Evolutionary conservation across 1,139 yeast species (phyloP), one percentile per base, ranked within the genome.

Genomic region (Chernovozyma sophiae-reginae): DNA sequence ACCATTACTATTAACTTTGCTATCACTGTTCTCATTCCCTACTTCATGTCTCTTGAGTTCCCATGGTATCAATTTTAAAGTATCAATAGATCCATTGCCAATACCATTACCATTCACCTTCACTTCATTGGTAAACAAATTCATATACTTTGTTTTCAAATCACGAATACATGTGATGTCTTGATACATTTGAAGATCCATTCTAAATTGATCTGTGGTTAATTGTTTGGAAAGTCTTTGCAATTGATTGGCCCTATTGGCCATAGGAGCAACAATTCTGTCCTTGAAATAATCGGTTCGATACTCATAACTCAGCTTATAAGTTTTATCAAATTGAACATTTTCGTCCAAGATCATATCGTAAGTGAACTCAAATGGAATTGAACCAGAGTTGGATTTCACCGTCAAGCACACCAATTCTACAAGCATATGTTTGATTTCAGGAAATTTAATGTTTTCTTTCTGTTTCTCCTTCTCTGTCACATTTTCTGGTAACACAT

Each of bases 311-410:
- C 8, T 37, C 36, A 17, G 47, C 33, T 20, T 38, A 30, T 19
- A 34, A 35, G n/a, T 31, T 27, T n/a, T 36, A 28, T 13, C 27
- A 30, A 13, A 29, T 17, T 23, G 31, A 14, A 3, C 41, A 41
- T 19, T 53, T 36, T 58, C 54, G 15, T 48, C 48, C 42, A 59
- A 65, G 12, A 69, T 51, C 52, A 67, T 55, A 31, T 62, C 67
- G 43, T 67, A 73, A 43, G 62, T 64, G 36, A 70, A 53, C 41
- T 69, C 74, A 14, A 69, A 43, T 1, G 75, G 75, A 15, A 69
- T 59, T 11, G 58, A 55, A 22, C 49, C 43, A 32, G 56, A 55
- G 10, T 54, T 52, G 2, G 73, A 61, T 30, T 58, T 48, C 12
- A 68, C 43, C 1, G 72, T 62, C 12, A 60, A 44, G 1, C 56